A percentile compares a stretch with the other conserved stretches of the same genome.
These are phyloP conservation scores for Cadophora gregata DNA, from an alignment of 2,329 filamentous ascomycete species.

Conservation along the genomic window DNA sequence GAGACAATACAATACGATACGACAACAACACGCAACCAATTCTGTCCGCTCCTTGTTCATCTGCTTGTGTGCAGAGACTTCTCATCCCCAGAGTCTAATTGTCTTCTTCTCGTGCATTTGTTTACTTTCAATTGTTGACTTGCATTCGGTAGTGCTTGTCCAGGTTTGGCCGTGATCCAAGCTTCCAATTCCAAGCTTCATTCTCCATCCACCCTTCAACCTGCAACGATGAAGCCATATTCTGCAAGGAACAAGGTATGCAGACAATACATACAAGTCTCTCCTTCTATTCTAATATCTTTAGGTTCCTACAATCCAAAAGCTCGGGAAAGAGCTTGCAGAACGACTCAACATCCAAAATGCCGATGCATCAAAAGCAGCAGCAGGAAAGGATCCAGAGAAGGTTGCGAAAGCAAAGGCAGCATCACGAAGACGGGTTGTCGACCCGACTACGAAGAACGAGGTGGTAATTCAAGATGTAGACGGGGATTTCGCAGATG, in stretches of 20 bases:
- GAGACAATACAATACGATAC: too few relatives aligned
- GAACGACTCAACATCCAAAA: constrained; percentile 33
- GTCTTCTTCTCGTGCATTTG: background rate
- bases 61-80: background rate
- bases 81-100: background rate
- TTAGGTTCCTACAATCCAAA: constrained; percentile 35
- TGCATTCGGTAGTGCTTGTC: background rate
- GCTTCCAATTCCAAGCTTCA: background rate
- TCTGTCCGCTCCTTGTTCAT: background rate
- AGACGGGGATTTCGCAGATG: constrained; percentile 33
- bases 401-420: constrained; percentile 33
- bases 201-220: background rate
- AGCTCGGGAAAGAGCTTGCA: constrained; percentile 33
- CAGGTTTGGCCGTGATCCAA: background rate
- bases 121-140: background rate
- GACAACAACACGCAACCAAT: background rate
- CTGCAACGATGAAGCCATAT: constrained; percentile 25
- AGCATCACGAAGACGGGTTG: constrained; percentile 31
- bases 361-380: constrained; percentile 33
- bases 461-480: constrained; percentile 36
- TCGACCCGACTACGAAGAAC: constrained; percentile 35
- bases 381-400: constrained; percentile 31
- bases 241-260: constrained; percentile 34
- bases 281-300: background rate
- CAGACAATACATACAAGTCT: background rate